Evolutionary conservation across 1,284 basidiomycete species (phyloP), one percentile per base, ranked within the genome.

Genomic region (Schizophyllum commune): DNA sequence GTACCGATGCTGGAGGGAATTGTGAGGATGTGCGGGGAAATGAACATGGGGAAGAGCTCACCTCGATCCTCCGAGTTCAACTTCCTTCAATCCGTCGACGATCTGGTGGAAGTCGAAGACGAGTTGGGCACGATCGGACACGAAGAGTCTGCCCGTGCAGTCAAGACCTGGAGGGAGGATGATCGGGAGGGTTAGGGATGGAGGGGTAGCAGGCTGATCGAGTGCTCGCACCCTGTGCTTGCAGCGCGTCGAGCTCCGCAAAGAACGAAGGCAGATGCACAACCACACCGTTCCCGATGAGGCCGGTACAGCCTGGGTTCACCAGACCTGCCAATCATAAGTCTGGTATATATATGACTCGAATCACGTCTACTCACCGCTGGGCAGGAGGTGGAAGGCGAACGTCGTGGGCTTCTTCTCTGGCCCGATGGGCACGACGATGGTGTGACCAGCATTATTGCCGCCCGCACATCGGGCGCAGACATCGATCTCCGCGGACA

Each of bases 61-160:
- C 85, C 89, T 92, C 3, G 86, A 89, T 19, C 93, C 93, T 39
- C 97, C 97, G 15, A 98, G 85, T 75, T 99, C 96, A 56, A 96
- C 92, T 75, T 99, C 96, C 75, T 99, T 99, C 69, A 99, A 78
- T 17, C 97, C 97, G 71, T 99, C 97, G 52, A 99, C 97, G 69
- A 98, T 97, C 78, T 99, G 96, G 77, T 99, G 96, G 76, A 99
- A 99, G 75, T 98, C 96, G 70, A 98, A 95, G 56, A 99, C 96
- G 65, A 99, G 88, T 67, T 97, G 94, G 1, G 96, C 94, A 65
- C 96, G 89, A 77, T 98, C 95, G 21, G 96, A 98, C 67, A 99
- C 80, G 74, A 98, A 92, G 21, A 99, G 79, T 53, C 97, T 87
- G 64, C 85, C 83, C 11, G 86, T 84, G 76, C 94, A 97, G 70